Conservation (phyloP, 306 rosid genomes). For the Gastrolobium bilobum region DNA sequence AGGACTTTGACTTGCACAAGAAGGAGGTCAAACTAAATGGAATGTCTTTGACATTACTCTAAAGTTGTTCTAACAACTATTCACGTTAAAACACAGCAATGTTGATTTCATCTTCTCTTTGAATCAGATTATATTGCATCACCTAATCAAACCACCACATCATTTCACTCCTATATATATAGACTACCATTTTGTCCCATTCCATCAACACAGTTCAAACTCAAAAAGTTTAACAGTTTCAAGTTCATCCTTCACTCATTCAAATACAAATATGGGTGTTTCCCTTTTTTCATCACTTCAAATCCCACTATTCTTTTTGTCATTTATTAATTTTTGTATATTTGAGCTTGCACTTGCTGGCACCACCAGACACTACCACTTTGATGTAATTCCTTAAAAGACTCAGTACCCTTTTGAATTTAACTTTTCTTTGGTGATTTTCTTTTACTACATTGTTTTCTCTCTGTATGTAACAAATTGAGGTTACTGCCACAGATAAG, state of each 20-base stretch:
- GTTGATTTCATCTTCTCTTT: slow-evolving; percentile 39
- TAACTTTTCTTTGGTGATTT: neutral
- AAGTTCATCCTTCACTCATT: neutral
- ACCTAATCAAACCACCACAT: slow-evolving; percentile 47
- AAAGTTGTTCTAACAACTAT: slow-evolving; percentile 68
- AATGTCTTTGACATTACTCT: slow-evolving; percentile 78
- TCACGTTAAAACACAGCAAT: slow-evolving; percentile 39
- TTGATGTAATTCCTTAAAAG: slow-evolving; percentile 54
- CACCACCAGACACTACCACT: slow-evolving; percentile 69
- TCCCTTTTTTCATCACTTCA: slow-evolving; percentile 27
- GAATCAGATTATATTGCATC: slow-evolving; percentile 15
- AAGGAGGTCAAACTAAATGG: slow-evolving; percentile 59
- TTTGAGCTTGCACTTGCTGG: slow-evolving; percentile 57
- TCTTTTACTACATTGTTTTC: neutral
- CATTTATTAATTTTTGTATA: slow-evolving; percentile 17
- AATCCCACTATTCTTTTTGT: slow-evolving; percentile 46
- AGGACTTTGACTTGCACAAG: slow-evolving; percentile 56
- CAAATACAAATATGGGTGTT: slow-evolving; percentile 54
- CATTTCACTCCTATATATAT: slow-evolving; percentile 43
- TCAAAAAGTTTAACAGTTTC: neutral
- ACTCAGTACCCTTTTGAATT: neutral
- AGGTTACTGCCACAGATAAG: slow-evolving; percentile 52
- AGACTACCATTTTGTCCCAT: neutral
- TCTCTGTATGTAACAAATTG: neutral
- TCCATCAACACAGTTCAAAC: slow-evolving; percentile 42